Conservation (phyloP, 2,329 filamentous ascomycete genomes). For the Rutstroemia sydowiana region DNA sequence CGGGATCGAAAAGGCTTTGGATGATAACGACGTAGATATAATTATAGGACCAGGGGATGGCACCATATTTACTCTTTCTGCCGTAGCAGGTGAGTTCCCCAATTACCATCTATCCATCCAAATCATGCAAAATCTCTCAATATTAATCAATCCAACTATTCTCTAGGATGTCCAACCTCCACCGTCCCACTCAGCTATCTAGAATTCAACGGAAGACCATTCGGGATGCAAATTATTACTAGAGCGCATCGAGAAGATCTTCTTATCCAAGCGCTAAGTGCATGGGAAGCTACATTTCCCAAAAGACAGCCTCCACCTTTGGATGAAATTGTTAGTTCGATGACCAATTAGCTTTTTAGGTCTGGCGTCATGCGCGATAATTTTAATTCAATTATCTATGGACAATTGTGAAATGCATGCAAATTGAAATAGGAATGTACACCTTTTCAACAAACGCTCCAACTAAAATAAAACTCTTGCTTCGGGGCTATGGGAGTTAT, state of each 20-base stretch:
- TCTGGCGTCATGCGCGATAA: too few relatives aligned
- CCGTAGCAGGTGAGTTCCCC: not conserved
- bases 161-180: conserved; percentile 1
- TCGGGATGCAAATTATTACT: conserved; percentile 1
- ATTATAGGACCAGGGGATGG: conserved; percentile 3
- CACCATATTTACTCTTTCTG: not conserved
- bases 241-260: not conserved
- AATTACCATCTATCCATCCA: not conserved
- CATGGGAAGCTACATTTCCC: conserved; percentile 4
- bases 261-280: conserved; percentile 1
- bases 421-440: too few relatives aligned
- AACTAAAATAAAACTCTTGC: too few relatives aligned
- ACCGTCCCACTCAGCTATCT: conserved; percentile 4
- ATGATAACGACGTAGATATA: conserved; percentile 4
- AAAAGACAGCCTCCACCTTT: too few relatives aligned
- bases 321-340: too few relatives aligned
- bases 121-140: not conserved
- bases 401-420: too few relatives aligned
- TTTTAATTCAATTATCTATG: too few relatives aligned
- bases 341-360: too few relatives aligned
- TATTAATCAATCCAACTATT: not conserved
- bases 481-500: too few relatives aligned
- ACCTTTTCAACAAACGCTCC: too few relatives aligned
- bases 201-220: conserved; percentile 3
- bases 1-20: conserved; percentile 2